These are phyloP conservation scores for Bipolaris sorokiniana DNA, from an alignment of 2,329 filamentous ascomycete species.

Conservation along the genomic window DNA sequence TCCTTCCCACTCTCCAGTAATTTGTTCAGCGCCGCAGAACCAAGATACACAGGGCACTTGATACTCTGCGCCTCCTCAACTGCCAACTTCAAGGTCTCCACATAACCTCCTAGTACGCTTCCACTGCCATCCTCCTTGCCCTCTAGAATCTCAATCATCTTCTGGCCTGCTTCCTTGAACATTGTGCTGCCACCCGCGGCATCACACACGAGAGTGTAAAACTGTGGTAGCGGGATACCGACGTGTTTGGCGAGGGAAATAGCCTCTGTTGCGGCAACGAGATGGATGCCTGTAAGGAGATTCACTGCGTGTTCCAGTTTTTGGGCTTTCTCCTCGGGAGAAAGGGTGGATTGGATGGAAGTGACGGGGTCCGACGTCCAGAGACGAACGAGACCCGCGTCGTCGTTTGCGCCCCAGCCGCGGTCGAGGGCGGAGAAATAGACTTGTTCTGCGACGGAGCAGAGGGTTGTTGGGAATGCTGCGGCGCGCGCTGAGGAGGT, in stretches of 20 bases:
- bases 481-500: constrained; percentile 66
- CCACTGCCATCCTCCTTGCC: constrained; percentile 31
- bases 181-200: constrained; percentile 47
- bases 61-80: constrained; percentile 43
- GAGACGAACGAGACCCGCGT: constrained; percentile 62
- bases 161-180: constrained; percentile 41
- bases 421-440: constrained; percentile 66
- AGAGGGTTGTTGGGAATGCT: constrained; percentile 66
- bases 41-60: constrained; percentile 45
- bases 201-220: constrained; percentile 46
- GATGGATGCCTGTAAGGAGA: constrained; percentile 45
- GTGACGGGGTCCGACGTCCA: constrained; percentile 54
- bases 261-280: constrained; percentile 47
- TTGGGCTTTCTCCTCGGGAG: constrained; percentile 34
- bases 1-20: constrained; percentile 37
- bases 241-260: constrained; percentile 48
- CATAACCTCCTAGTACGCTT: constrained; percentile 26
- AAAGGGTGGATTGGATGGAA: constrained; percentile 32
- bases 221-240: constrained; percentile 44
- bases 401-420: constrained; percentile 62
- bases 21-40: constrained; percentile 41
- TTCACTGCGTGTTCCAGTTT: constrained; percentile 46
- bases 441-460: constrained; percentile 67
- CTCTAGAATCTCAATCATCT: constrained; percentile 43
- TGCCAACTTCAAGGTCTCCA: constrained; percentile 36